These are phyloP conservation scores for Carex kokanica DNA, from an alignment of 176 grass and related monocot species.

Conservation along the genomic window DNA sequence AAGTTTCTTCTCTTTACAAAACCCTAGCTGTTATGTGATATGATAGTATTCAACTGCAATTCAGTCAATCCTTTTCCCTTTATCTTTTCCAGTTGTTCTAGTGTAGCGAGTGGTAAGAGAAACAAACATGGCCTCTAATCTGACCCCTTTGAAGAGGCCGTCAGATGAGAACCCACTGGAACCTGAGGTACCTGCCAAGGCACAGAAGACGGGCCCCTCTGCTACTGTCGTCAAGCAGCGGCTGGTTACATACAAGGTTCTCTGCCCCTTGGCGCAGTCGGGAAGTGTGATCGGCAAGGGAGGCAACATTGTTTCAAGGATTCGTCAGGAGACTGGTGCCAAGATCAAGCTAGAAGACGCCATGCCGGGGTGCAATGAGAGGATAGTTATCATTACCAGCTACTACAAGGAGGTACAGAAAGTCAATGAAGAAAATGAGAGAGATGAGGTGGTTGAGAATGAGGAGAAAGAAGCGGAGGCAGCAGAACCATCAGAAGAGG, in stretches of 20 bases:
- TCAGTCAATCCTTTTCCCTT: neutral
- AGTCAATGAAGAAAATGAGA: neutral
- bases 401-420: conserved; percentile 27
- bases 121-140: conserved; percentile 49
- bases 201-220: conserved; percentile 52
- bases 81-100: neutral
- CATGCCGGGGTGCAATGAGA: conserved; percentile 59
- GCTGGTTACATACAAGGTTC: conserved; percentile 52
- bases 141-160: conserved; percentile 62
- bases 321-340: conserved; percentile 61
- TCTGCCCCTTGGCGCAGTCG: conserved; percentile 70
- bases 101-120: neutral
- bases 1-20: neutral
- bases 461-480: conserved; percentile 10
- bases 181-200: conserved; percentile 48
- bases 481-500: neutral
- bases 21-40: neutral
- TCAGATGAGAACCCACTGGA: conserved; percentile 55
- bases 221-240: conserved; percentile 33
- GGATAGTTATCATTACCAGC: conserved; percentile 61
- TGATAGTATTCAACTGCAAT: neutral
- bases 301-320: conserved; percentile 67
- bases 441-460: neutral
- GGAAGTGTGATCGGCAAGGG: conserved; percentile 83
- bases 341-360: conserved; percentile 67